Evolutionary conservation across 2,329 filamentous ascomycete species (phyloP).

Genomic region (Furcasterigmium sp.): DNA sequence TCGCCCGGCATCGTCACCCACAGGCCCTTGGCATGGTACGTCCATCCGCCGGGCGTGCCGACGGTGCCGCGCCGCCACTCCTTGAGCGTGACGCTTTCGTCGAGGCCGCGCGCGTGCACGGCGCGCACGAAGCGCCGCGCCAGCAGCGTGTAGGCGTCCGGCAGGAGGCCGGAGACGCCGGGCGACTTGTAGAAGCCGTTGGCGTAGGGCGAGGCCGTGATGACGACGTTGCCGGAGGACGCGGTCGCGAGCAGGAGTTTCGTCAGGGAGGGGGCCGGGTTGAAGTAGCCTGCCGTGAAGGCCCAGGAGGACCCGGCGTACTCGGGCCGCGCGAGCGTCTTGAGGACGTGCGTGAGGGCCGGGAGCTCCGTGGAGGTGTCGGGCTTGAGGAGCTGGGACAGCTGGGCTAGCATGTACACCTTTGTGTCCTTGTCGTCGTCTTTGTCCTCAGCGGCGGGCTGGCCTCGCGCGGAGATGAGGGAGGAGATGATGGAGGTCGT

Average conservation of each 20-base stretch:
- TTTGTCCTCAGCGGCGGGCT: constrained; percentile 15
- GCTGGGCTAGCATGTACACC: constrained; percentile 82
- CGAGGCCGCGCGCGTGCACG: constrained; percentile 38
- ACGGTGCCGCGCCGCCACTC: constrained; percentile 87
- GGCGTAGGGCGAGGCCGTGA: constrained; percentile 87
- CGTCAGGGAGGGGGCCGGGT: constrained; percentile 82
- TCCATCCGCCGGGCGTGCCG: constrained; percentile 81
- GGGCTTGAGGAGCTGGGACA: constrained; percentile 76
- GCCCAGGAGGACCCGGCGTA: constrained; percentile 78
- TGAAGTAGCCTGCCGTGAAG: constrained; percentile 98
- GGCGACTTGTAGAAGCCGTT: constrained; percentile 92
- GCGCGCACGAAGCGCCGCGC: constrained; percentile 72
- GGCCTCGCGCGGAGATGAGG: constrained; percentile 52
- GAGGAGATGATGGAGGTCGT: constrained; percentile 63
- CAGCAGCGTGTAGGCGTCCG: constrained; percentile 86
- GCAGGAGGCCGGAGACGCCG: constrained; percentile 84
- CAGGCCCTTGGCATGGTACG: constrained; percentile 94
- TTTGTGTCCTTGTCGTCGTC: constrained; percentile 49
- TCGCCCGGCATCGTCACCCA: constrained; percentile 75
- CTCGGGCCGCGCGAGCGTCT: constrained; percentile 56
- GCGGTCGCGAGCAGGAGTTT: constrained; percentile 71
- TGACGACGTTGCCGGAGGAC: constrained; percentile 68
- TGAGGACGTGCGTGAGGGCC: constrained; percentile 69
- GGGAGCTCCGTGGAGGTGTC: constrained; percentile 87
- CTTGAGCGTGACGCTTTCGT: constrained; percentile 62